phyloP scores from a whole-genome alignment of 306 rosid species.

The Quercus berberidifolia region DNA sequence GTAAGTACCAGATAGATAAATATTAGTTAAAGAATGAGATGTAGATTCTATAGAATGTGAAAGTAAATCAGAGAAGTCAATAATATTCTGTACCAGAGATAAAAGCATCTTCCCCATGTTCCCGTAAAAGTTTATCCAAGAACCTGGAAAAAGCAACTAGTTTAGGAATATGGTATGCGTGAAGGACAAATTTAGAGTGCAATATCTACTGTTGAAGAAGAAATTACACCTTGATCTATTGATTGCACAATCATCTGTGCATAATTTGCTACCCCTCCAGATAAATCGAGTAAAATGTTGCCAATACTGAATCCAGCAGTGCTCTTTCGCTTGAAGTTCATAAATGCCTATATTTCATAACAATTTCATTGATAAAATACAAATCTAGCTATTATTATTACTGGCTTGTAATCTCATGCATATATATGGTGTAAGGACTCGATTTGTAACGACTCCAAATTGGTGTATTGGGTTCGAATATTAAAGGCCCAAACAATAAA shows the following conservation, averaged over 20 bases:
- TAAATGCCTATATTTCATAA: conserved; percentile 38
- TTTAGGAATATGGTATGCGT: conserved; percentile 1
- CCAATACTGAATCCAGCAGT: conserved; percentile 76
- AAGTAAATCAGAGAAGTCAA: not conserved
- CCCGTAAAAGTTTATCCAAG: conserved; percentile 75
- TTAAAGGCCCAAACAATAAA: too few species aligned
- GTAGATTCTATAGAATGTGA: not conserved
- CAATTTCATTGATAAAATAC: not conserved
- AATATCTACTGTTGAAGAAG: conserved; percentile 1
- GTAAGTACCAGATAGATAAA: too few species aligned
- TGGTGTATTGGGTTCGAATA: too few species aligned
- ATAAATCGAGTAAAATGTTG: conserved; percentile 54
- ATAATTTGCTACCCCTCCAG: conserved; percentile 58
- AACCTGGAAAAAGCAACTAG: conserved; percentile 32
- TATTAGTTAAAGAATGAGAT: too few species aligned
- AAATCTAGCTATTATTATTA: not conserved
- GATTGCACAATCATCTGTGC: conserved; percentile 75
- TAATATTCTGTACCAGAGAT: conserved; percentile 49
- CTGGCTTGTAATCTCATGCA: rapidly evolving
- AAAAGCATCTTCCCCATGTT: conserved; percentile 69
- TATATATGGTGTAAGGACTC: too few species aligned
- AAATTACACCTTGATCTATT: conserved; percentile 65
- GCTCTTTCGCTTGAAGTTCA: conserved; percentile 67
- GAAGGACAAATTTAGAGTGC: not conserved
- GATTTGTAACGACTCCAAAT: too few species aligned